Evolutionary conservation across 495 filamentous ascomycete genomes (phyloP).

Genomic region (Usnea hakonensis): DNA sequence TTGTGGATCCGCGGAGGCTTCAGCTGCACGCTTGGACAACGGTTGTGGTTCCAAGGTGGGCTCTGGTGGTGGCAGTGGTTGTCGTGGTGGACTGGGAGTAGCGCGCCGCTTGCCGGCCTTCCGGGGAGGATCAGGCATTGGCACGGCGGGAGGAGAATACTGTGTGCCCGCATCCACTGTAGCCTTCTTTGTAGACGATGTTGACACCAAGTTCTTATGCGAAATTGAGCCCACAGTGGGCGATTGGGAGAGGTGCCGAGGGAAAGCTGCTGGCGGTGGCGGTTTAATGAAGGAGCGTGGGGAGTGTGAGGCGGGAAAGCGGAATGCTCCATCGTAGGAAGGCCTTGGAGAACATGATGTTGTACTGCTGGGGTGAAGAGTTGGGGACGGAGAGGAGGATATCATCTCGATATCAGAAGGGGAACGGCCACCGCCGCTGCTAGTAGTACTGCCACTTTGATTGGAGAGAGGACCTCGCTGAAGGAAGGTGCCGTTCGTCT

Average conservation of each 20-base stretch:
- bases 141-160: slow-evolving; percentile 39
- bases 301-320: slow-evolving; percentile 20
- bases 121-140: slow-evolving; percentile 11
- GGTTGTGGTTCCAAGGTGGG: slow-evolving; percentile 25
- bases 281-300: slow-evolving; percentile 24
- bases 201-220: slow-evolving; percentile 17
- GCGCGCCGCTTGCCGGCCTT: slow-evolving; percentile 22
- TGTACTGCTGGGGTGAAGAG: slow-evolving; percentile 22
- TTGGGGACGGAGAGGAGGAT: slow-evolving; percentile 28
- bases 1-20: slow-evolving; percentile 20
- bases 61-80: slow-evolving; percentile 20
- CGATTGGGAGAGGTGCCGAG: slow-evolving; percentile 18
- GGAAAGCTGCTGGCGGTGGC: slow-evolving; percentile 24
- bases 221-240: slow-evolving; percentile 12
- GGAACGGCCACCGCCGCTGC: slow-evolving; percentile 12
- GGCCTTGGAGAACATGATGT: slow-evolving; percentile 20
- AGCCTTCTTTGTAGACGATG: slow-evolving; percentile 13
- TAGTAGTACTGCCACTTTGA: slow-evolving; percentile 10
- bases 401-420: slow-evolving; percentile 28
- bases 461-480: slow-evolving; percentile 18
- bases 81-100: slow-evolving; percentile 21
- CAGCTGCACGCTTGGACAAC: slow-evolving; percentile 12
- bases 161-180: slow-evolving; percentile 46
- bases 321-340: slow-evolving; percentile 25
- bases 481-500: slow-evolving; percentile 21